phyloP scores from a whole-genome alignment of 768 basidiomycete genomes.

The Tylopilus subfusipes region DNA sequence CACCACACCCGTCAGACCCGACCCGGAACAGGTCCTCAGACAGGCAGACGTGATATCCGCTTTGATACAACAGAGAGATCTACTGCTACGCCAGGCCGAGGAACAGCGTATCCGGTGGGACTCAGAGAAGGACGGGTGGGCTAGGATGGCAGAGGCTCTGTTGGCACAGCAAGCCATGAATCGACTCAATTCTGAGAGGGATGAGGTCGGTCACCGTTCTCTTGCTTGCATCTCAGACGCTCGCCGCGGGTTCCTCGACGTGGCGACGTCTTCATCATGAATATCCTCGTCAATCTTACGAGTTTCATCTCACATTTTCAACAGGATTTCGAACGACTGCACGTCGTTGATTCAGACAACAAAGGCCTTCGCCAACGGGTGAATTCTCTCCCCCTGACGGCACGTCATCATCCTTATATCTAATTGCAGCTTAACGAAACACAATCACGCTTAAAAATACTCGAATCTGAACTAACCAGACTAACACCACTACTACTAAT shows the following conservation, averaged over 20 bases:
- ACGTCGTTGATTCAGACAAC: conserved; percentile 58
- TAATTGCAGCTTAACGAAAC: conserved; percentile 53
- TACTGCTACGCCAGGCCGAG: conserved; percentile 46
- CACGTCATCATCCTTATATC: conserved; percentile 2
- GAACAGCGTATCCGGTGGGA: conserved; percentile 62
- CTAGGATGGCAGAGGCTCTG: conserved; percentile 63
- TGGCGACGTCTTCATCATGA: background rate
- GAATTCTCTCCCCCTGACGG: conserved; percentile 8
- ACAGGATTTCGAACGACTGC: conserved; percentile 57
- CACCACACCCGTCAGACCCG: conserved; percentile 39
- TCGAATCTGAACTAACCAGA: conserved; percentile 63
- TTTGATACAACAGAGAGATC: conserved; percentile 56
- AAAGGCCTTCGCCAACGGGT: conserved; percentile 60
- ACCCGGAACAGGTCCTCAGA: conserved; percentile 45
- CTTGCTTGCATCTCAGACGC: background rate
- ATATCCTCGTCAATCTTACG: background rate
- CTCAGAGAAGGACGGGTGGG: conserved; percentile 62
- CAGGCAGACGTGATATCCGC: conserved; percentile 63
- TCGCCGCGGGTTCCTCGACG: background rate
- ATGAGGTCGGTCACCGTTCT: conserved; percentile 38
- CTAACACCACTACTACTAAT: conserved; percentile 68
- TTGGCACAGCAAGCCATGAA: conserved; percentile 46
- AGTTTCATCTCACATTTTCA: conserved; percentile 14
- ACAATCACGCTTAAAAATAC: conserved; percentile 46
- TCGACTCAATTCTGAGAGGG: conserved; percentile 33